These are phyloP conservation scores for Epichloe typhina DNA, from an alignment of 2,329 filamentous ascomycete genomes.

Conservation along the genomic window DNA sequence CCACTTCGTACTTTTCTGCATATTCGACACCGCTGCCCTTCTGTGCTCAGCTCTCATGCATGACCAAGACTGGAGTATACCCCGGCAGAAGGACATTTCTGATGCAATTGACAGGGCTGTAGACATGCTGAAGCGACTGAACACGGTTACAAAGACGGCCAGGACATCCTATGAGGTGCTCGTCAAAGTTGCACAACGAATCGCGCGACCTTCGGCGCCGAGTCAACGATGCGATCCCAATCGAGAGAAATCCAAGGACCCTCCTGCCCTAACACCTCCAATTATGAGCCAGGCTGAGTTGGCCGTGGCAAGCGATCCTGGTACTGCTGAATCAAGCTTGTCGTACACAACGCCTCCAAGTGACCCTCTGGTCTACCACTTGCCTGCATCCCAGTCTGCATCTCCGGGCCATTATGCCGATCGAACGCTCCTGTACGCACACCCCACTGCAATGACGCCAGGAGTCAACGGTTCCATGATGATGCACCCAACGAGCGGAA, in stretches of 20 bases:
- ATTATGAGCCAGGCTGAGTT: not conserved
- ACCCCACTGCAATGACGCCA: not conserved
- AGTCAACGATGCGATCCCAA: conserved; percentile 2
- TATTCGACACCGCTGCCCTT: conserved; percentile 38
- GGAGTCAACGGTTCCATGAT: not conserved
- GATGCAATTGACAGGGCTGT: conserved; percentile 24
- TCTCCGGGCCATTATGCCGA: not conserved
- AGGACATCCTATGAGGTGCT: conserved; percentile 21
- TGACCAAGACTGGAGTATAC: conserved; percentile 28
- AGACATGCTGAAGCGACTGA: conserved; percentile 20
- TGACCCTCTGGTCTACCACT: not conserved
- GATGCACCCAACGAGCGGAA: conserved; percentile 1
- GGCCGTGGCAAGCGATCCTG: conserved; percentile 1
- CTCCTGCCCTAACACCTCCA: conserved; percentile 7
- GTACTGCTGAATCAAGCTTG: not conserved
- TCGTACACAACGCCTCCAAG: conserved; percentile 6
- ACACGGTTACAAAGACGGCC: conserved; percentile 17
- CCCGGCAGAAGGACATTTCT: conserved; percentile 26
- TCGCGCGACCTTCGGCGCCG: conserved; percentile 1
- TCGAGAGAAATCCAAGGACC: conserved; percentile 3
- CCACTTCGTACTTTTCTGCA: conserved; percentile 33
- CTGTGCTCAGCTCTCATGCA: conserved; percentile 38
- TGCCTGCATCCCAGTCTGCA: not conserved
- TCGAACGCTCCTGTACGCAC: not conserved
- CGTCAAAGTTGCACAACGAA: conserved; percentile 14